Base-by-base conservation (phyloP, 352 stramenopile genomes). In the Globisporangium ultimum region DNA sequence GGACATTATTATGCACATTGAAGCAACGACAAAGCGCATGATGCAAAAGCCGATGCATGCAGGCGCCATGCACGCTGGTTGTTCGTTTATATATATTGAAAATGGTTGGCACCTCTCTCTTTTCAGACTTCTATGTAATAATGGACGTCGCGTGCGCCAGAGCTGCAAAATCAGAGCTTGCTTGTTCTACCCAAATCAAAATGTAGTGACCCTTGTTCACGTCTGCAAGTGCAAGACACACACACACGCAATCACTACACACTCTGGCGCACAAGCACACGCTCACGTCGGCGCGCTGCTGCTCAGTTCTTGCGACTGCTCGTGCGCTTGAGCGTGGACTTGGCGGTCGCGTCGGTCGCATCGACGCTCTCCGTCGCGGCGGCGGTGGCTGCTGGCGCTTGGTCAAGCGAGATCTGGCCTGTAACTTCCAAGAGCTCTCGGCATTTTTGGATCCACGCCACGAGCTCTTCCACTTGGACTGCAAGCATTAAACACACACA, bases 381-480 rank as follows among this genome's bases (percentile, higher is more conserved):
- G n/a, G 58, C 40, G 3, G 45, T 48, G 12, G 48, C 40, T 20
- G 42, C 49, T 17, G 53, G 41, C 40, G 38, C 34, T 47, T 70
- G 58, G 38, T 89, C 80, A 28, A 89, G 56, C 20, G 79, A 72
- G 60, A 94, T 90, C 58, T 89, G 72, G 17, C 84, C 82, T 38
- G 84, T 94, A 50, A 78, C 84, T 75, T 97, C 92, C 24, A 97
- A 69, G 32, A 93, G 81, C 40, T 96, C 92, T 50, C 89, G 89
- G 53, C 77, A 90, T 64, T 96, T 87, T 21, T 82, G 69, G 63
- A 94, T 84, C 89, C 89, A 98, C 41, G 82, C 65, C 45, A 94
- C 80, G 24, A 99, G 68, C 66, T 99, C 93, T 58, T 97, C 83
- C 47, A 98, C 76, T 46, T 87, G 91, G 53, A 99, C 95, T 84